Evolutionary conservation across 441 rosid species (phyloP).

Genomic region (Adansonia rubrostipa): DNA sequence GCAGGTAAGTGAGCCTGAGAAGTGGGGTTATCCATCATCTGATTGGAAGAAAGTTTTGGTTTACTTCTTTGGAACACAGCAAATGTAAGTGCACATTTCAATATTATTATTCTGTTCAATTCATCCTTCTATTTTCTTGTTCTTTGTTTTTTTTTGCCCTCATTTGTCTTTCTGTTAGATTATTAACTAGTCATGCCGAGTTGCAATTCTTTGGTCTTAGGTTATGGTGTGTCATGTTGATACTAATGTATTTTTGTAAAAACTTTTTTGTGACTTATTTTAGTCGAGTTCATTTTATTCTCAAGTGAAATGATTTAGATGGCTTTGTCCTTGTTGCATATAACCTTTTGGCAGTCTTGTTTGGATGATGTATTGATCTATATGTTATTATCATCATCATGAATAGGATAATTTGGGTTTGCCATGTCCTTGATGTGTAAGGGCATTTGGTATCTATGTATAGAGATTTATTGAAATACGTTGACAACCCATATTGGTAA

Average conservation of each 20-base stretch:
- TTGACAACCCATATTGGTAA: neutral
- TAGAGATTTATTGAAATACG: constrained; percentile 10
- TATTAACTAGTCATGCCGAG: neutral
- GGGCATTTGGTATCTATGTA: neutral
- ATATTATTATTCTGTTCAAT: neutral
- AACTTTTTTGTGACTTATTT: neutral
- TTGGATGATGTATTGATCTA: neutral
- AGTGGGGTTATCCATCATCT: constrained; percentile 88
- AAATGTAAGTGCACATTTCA: constrained; percentile 70
- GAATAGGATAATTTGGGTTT: neutral
- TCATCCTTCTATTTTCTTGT: neutral
- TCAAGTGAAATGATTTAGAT: neutral
- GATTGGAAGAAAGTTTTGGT: constrained; percentile 97
- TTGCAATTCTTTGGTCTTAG: neutral
- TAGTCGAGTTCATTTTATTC: neutral
- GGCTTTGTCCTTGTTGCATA: neutral
- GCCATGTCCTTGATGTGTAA: neutral
- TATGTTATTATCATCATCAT: neutral
- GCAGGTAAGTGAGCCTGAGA: constrained; percentile 94
- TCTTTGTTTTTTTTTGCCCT: neutral
- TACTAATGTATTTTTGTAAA: neutral
- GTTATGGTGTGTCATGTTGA: neutral
- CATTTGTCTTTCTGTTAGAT: neutral
- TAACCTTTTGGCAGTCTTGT: neutral
- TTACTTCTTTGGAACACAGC: constrained; percentile 95